phyloP scores from a whole-genome alignment of 106 monocot genomes.

The Acorus calamus region DNA sequence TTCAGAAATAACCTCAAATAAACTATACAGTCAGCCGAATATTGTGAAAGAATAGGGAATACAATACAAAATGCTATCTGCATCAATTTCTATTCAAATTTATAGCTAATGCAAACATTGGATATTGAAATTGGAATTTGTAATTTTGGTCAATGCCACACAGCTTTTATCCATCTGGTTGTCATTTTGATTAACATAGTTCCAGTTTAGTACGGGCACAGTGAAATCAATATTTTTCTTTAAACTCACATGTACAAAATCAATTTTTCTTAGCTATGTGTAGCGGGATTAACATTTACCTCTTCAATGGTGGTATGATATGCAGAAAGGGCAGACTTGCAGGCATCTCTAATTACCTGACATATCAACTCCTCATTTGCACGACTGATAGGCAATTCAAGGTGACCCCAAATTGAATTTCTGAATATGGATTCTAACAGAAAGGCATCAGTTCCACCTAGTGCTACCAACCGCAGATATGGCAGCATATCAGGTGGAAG shows the following conservation, averaged over 20 bases:
- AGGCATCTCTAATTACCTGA: constrained; percentile 59
- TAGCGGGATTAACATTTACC: constrained; percentile 28
- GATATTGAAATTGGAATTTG: no score
- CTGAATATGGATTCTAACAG: constrained; percentile 86
- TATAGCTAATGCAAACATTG: no score
- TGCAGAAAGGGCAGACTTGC: constrained; percentile 56
- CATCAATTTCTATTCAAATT: no score
- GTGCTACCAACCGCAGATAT: constrained; percentile 71
- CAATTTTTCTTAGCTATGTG: no score
- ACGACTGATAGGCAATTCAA: constrained; percentile 70
- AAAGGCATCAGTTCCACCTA: constrained; percentile 93
- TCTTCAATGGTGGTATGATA: constrained; percentile 74
- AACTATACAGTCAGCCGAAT: no score
- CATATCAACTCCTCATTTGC: constrained; percentile 77
- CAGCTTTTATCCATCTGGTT: no score
- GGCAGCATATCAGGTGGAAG: constrained; percentile 68
- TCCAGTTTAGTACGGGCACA: no score
- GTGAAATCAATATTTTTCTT: background rate
- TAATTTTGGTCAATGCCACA: no score
- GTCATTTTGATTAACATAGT: no score
- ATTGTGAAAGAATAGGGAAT: no score
- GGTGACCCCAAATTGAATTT: constrained; percentile 74
- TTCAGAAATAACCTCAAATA: no score
- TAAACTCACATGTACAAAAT: background rate
- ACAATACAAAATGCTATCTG: no score